Evolutionary conservation across 2,329 filamentous ascomycete species (phyloP).

Genomic region (Talaromyces sp.): DNA sequence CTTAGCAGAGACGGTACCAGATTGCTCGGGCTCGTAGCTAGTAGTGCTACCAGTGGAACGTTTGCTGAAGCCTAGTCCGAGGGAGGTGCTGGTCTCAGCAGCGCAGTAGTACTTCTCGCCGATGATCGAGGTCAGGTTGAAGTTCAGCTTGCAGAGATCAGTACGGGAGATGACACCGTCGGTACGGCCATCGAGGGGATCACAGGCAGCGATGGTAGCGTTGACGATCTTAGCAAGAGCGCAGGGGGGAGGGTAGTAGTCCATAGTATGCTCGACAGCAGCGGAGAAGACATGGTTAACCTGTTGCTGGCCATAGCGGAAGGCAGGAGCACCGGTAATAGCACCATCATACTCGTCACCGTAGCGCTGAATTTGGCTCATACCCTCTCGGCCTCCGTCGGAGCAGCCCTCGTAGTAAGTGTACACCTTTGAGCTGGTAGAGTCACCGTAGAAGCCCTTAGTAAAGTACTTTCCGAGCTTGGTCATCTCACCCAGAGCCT

Average conservation of each 20-base stretch:
- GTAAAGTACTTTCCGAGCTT: conserved; percentile 50
- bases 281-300: conserved; percentile 45
- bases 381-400: conserved; percentile 57
- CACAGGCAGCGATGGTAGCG: conserved; percentile 58
- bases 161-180: conserved; percentile 58
- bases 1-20: conserved; percentile 30
- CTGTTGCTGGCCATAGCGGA: conserved; percentile 50
- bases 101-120: conserved; percentile 52
- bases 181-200: conserved; percentile 57
- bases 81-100: conserved; percentile 31
- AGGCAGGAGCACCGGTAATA: conserved; percentile 51
- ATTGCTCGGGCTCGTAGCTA: conserved; percentile 34
- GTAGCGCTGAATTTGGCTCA: conserved; percentile 56
- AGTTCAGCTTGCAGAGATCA: conserved; percentile 52
- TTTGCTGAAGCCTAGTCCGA: conserved; percentile 35
- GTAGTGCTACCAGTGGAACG: conserved; percentile 20
- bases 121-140: conserved; percentile 51
- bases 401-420: conserved; percentile 60
- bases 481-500: conserved; percentile 57
- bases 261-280: conserved; percentile 43
- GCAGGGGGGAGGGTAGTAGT: conserved; percentile 48
- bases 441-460: conserved; percentile 43
- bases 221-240: conserved; percentile 47
- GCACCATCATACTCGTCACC: conserved; percentile 52
- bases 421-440: conserved; percentile 31